These are phyloP conservation scores for Aurinia saxatilis DNA, from an alignment of 345 rosid species.

Conservation along the genomic window DNA sequence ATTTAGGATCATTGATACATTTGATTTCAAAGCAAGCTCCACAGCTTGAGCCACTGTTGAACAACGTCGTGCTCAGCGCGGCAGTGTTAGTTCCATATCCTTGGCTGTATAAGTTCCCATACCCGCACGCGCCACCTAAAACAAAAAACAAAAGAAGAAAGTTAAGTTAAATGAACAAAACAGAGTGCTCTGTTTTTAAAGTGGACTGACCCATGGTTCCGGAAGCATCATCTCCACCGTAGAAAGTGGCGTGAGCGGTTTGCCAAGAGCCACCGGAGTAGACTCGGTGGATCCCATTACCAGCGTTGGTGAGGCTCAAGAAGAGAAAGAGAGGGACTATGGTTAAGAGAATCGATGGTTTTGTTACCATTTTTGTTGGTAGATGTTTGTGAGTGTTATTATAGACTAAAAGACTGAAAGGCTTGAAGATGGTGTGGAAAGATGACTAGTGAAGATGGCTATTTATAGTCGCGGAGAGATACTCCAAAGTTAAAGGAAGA, in stretches of 20 bases:
- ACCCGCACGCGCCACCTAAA: conserved; percentile 71
- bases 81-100: conserved; percentile 80
- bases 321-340: conserved; percentile 25
- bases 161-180: not conserved
- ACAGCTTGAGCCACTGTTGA: conserved; percentile 60
- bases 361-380: conserved; percentile 2
- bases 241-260: conserved; percentile 87
- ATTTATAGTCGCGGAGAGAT: conserved; percentile 18
- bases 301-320: conserved; percentile 33
- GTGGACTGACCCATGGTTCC: conserved; percentile 72
- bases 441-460: conserved; percentile 3
- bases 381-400: not conserved
- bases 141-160: not conserved
- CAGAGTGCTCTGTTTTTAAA: conserved; percentile 19
- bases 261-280: conserved; percentile 62
- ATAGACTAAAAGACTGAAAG: not conserved
- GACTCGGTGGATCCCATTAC: conserved; percentile 50
- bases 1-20: conserved; percentile 49
- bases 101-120: conserved; percentile 62
- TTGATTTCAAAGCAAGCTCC: conserved; percentile 71
- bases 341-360: not conserved
- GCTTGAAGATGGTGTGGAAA: conserved; percentile 18
- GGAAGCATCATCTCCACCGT: conserved; percentile 83
- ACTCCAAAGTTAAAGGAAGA: conserved; percentile 9
- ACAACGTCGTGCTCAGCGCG: conserved; percentile 65